Base-by-base conservation (phyloP, 768 basidiomycete genomes). In the Mycena capillaripes region DNA sequence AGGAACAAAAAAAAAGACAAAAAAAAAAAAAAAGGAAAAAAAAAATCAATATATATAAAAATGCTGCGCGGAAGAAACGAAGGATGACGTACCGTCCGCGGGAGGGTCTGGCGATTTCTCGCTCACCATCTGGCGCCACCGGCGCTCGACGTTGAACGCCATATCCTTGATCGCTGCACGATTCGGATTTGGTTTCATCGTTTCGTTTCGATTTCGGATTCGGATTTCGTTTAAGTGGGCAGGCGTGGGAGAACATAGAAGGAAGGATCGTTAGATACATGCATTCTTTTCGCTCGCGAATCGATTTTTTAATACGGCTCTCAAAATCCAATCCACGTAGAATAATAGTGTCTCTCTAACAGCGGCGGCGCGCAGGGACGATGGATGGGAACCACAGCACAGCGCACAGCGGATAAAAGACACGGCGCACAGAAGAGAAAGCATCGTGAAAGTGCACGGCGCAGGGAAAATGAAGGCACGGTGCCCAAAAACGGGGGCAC, bases 131-230 rank as follows among this genome's bases (percentile, higher is more conserved):
- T 85, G 84, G 69, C 93, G 90, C 95, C 95, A 96, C 85, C 91
- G 91, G 78, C 90, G 90, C 83, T 95, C 94, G 85, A 96, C 86
- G 85, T 94, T 95, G 80, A 89, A 90, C 77, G 95, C 95, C 93
- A 96, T 94, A 85, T 96, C 95, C 91, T 95, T 94, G 92, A 95
- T 89, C 84, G 95, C 95, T 96, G 87, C 81, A 82, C 80, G 73
- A 63, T 71, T 66, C n/a, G 62, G 57, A 21, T 60, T 74, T 53
- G 46, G 52, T 66, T 66, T 44, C 46, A 58, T 29, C 36, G 65
- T 50, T 59, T 68, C 46, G 57, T 44, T 44, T 44, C 42, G 16
- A 44, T 44, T 44, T 60, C 21, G 16, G 56, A 53, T 65, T 65
- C 38, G 34, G n/a, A 29, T 16, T 42, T 69, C 66, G 66, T 85